A percentile compares a stretch with the other conserved stretches of the same genome.
Conservation (phyloP, 1,284 basidiomycete species). For the Heimioporus punctisporus region DNA sequence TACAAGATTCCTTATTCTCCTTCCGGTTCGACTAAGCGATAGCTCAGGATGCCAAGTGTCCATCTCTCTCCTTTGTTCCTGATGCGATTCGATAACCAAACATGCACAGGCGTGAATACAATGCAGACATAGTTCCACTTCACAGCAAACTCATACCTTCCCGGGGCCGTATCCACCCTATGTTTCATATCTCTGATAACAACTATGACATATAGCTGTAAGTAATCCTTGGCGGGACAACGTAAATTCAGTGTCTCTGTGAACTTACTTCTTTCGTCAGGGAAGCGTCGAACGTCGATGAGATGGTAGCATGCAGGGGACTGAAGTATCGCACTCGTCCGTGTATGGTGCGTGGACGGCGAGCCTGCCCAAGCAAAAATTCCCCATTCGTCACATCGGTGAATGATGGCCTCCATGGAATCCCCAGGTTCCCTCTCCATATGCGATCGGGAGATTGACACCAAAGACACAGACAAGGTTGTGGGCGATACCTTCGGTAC, state of each 20-base stretch:
- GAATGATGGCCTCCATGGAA: conserved; percentile 26
- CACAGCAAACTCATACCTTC: conserved; percentile 12
- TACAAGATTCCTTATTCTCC: too few relatives aligned
- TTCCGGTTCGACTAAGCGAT: conserved; percentile 11
- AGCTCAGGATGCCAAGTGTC: conserved; percentile 22
- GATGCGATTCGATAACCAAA: conserved; percentile 2
- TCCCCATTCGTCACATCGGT: conserved; percentile 19
- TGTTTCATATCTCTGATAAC: conserved; percentile 12
- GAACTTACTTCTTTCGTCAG: conserved; percentile 4
- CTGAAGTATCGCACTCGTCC: conserved; percentile 13
- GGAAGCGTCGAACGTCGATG: conserved; percentile 5
- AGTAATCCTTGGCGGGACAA: conserved; percentile 9
- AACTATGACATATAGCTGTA: conserved; percentile 14
- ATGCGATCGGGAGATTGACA: conserved; percentile 19
- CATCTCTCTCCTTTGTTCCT: conserved; percentile 2
- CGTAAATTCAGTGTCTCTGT: conserved; percentile 13
- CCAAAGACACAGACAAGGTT: conserved; percentile 23
- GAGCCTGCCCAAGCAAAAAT: conserved; percentile 23
- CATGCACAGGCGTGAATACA: conserved; percentile 4
- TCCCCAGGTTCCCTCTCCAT: conserved; percentile 22
- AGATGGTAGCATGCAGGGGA: conserved; percentile 18
- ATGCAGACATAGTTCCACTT: conserved; percentile 7
- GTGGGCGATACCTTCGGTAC: conserved; percentile 19
- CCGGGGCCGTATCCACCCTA: background rate
- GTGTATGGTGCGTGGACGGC: conserved; percentile 11